These are phyloP conservation scores for Pisolithus marmoratus DNA, from an alignment of 768 basidiomycete genomes.

Conservation along the genomic window DNA sequence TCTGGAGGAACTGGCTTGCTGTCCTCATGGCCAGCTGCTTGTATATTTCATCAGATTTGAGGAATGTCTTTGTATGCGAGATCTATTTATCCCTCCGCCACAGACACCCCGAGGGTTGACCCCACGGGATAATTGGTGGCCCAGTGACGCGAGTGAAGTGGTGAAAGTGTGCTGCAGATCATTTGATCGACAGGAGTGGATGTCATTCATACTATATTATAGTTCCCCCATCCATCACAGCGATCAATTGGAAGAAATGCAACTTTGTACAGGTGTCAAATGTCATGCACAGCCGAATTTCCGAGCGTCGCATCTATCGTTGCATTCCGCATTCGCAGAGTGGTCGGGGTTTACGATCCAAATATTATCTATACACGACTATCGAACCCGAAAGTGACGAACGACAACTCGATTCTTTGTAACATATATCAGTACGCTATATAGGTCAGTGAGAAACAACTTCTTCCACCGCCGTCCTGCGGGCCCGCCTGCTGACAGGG, in stretches of 20 bases:
- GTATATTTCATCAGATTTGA: too few relatives aligned
- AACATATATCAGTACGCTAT: not conserved
- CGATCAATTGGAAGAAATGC: not conserved
- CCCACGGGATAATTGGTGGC: not conserved
- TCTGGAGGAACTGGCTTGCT: too few relatives aligned
- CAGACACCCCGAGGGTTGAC: too few relatives aligned
- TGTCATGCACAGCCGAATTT: not conserved
- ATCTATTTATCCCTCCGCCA: too few relatives aligned
- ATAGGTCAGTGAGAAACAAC: not conserved
- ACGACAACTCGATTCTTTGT: not conserved
- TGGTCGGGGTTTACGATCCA: too few relatives aligned
- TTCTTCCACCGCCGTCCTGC: not conserved
- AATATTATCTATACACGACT: not conserved
- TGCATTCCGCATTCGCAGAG: too few relatives aligned
- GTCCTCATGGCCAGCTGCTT: too few relatives aligned
- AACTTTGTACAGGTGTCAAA: not conserved
- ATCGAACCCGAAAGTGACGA: not conserved
- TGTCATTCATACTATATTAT: too few relatives aligned
- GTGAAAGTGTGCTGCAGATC: not conserved
- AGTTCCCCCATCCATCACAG: not conserved
- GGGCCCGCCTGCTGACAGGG: not conserved
- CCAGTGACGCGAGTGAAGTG: not conserved
- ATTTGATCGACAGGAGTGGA: not conserved
- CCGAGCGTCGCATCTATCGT: not conserved
- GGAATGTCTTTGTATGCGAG: too few relatives aligned